Evolutionary conservation across 306 rosid genomes (phyloP).

Genomic region (Gleditsia sinensis): DNA sequence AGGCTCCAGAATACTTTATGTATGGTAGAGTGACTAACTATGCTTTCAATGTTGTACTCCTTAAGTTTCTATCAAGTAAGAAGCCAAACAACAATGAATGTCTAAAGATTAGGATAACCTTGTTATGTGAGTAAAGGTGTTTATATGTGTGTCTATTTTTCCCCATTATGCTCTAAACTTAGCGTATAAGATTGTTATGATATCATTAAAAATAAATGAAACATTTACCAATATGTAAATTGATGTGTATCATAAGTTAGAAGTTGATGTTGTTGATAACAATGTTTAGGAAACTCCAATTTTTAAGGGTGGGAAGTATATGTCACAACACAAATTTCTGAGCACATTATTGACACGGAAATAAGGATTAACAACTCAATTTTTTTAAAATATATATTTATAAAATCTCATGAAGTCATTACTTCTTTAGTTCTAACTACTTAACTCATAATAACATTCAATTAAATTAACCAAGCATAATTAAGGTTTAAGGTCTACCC

Average conservation of each 20-base stretch:
- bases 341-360: too few relatives aligned
- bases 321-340: too few relatives aligned
- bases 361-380: too few relatives aligned
- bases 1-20: too few relatives aligned
- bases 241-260: constrained; percentile 8
- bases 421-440: too few relatives aligned
- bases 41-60: constrained; percentile 92
- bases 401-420: too few relatives aligned
- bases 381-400: too few relatives aligned
- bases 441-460: too few relatives aligned
- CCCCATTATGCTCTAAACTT: background rate
- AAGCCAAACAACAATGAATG: constrained; percentile 63
- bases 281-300: constrained; percentile 74
- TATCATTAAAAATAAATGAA: constrained; percentile 4
- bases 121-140: constrained; percentile 79
- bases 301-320: constrained; percentile 61
- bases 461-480: too few relatives aligned
- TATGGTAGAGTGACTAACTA: constrained; percentile 88
- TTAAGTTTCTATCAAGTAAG: constrained; percentile 87
- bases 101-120: constrained; percentile 74
- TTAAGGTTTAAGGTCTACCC: too few relatives aligned
- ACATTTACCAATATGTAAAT: background rate
- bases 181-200: constrained; percentile 8
- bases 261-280: constrained; percentile 28
- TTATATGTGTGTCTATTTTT: background rate